These are phyloP conservation scores for Termitomyces sp. DNA, from an alignment of 768 basidiomycete genomes.

Conservation along the genomic window DNA sequence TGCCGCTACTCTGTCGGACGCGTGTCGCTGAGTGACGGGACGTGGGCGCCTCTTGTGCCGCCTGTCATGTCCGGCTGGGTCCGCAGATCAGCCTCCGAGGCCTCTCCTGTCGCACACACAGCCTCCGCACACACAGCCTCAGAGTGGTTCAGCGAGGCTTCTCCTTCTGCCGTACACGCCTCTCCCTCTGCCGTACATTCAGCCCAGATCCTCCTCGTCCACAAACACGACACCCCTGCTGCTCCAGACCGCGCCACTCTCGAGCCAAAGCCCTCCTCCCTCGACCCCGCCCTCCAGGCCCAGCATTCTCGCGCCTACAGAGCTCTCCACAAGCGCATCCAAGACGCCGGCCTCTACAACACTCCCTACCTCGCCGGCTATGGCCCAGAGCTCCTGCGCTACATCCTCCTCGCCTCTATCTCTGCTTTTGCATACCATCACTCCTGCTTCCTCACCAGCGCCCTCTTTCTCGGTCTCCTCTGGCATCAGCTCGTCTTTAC, in stretches of 20 bases:
- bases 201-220: background rate
- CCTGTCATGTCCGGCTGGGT: background rate
- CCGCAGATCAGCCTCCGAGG: background rate
- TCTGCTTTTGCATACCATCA: constrained; percentile 61
- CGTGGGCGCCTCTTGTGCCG: background rate
- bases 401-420: constrained; percentile 54
- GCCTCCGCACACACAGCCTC: background rate
- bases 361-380: constrained; percentile 85
- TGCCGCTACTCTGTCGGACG: background rate
- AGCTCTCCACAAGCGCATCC: constrained; percentile 68
- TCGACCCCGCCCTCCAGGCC: constrained; percentile 57
- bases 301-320: constrained; percentile 78
- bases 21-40: background rate
- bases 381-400: constrained; percentile 84
- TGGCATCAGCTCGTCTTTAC: constrained; percentile 96
- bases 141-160: background rate
- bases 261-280: constrained; percentile 35
- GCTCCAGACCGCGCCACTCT: background rate
- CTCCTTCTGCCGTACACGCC: background rate
- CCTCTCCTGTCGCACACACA: background rate
- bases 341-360: constrained; percentile 78
- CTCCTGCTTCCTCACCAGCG: constrained; percentile 69
- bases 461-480: constrained; percentile 78
- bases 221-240: background rate
- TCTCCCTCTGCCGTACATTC: background rate